Percentiles rank a stretch among this genome's conserved stretches.
phyloP scores from a whole-genome alignment of 257 asterid genomes.

The Nemophila menziesii region DNA sequence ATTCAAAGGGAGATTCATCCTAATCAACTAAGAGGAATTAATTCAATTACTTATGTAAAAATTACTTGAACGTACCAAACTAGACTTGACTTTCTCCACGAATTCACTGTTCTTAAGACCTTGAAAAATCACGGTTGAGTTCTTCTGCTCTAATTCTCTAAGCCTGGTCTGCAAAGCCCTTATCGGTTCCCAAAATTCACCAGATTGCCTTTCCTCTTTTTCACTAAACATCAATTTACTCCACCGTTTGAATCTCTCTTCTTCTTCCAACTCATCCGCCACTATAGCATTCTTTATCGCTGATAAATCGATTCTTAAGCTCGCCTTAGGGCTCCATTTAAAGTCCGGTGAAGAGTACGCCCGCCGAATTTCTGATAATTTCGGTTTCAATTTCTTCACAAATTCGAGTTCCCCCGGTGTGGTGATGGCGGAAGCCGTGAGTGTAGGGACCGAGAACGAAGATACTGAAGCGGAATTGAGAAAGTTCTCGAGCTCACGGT shows the following conservation, averaged over 20 bases:
- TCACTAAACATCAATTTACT: slow-evolving; percentile 42
- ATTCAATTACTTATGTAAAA: background rate
- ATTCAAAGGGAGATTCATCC: background rate
- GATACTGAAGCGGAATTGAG: slow-evolving; percentile 74
- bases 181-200: slow-evolving; percentile 75
- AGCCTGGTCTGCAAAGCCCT: slow-evolving; percentile 59
- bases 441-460: slow-evolving; percentile 54
- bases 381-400: slow-evolving; percentile 74
- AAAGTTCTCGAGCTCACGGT: slow-evolving; percentile 75
- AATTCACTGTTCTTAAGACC: slow-evolving; percentile 89
- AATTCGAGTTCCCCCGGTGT: slow-evolving; percentile 77
- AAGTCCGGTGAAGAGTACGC: slow-evolving; percentile 84
- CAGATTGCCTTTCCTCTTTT: slow-evolving; percentile 54
- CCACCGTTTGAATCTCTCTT: slow-evolving; percentile 37
- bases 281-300: slow-evolving; percentile 75
- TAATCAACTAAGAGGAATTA: background rate
- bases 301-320: slow-evolving; percentile 56
- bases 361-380: slow-evolving; percentile 62
- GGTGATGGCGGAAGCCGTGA: slow-evolving; percentile 62
- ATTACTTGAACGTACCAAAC: slow-evolving; percentile 46
- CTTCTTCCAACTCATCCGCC: slow-evolving; percentile 48
- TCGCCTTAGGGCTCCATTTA: slow-evolving; percentile 47
- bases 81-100: slow-evolving; percentile 75
- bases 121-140: slow-evolving; percentile 64
- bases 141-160: slow-evolving; percentile 68